Conservation (phyloP, 208 protist species). For the Borovskyia barvae region DNA sequence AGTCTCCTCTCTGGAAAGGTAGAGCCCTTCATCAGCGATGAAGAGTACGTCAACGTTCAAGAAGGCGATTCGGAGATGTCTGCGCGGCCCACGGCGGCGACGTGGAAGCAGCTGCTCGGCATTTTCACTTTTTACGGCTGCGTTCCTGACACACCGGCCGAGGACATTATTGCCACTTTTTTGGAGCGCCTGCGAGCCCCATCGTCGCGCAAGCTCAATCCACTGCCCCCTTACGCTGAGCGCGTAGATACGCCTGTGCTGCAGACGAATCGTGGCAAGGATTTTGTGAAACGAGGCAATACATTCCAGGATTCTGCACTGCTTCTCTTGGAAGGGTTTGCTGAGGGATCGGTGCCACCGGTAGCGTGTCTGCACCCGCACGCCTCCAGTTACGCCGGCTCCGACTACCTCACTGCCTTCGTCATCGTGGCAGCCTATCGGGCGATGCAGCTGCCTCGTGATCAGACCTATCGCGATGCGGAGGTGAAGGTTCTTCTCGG, state of each 20-base stretch:
- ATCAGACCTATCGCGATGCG: constrained; percentile 50
- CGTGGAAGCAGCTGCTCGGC: constrained; percentile 90
- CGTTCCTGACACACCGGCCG: constrained; percentile 68
- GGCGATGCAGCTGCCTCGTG: constrained; percentile 42
- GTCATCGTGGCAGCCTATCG: constrained; percentile 61
- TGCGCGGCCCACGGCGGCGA: constrained; percentile 48
- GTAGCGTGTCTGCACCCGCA: constrained; percentile 74
- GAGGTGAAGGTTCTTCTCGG: constrained; percentile 74
- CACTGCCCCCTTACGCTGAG: constrained; percentile 81
- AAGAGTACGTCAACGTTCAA: constrained; percentile 39
- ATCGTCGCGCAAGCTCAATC: constrained; percentile 39
- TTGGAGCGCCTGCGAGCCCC: constrained; percentile 60
- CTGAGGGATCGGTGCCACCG: constrained; percentile 40
- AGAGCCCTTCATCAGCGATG: constrained; percentile 73
- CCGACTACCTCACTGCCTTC: constrained; percentile 80
- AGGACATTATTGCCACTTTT: constrained; percentile 73
- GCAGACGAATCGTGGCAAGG: constrained; percentile 42
- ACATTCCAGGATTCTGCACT: constrained; percentile 75
- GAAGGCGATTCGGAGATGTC: constrained; percentile 17
- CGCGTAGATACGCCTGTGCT: constrained; percentile 31
- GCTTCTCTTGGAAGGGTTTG: constrained; percentile 75
- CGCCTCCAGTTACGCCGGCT: constrained; percentile 80
- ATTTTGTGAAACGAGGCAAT: constrained; percentile 59
- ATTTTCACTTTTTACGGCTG: constrained; percentile 88
- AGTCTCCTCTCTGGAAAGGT: constrained; percentile 80